A percentile compares a stretch with the other conserved stretches of the same genome.
These are phyloP conservation scores for Populus hybrid DNA, from an alignment of 441 rosid genomes.

Conservation along the genomic window DNA sequence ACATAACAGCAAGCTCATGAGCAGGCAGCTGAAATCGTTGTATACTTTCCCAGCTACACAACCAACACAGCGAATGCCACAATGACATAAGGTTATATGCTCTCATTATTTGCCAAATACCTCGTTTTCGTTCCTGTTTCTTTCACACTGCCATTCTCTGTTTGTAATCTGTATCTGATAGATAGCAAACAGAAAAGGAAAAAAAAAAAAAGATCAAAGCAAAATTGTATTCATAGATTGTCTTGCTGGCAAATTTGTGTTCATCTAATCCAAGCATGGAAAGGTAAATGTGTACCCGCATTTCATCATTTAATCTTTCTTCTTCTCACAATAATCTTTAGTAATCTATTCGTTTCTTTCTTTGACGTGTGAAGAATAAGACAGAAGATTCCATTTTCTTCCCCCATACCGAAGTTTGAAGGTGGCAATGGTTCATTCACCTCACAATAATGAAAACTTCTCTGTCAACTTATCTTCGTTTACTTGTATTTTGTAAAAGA, in stretches of 20 bases:
- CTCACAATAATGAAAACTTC: too few species aligned
- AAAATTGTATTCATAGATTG: neutral
- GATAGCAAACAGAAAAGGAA: neutral
- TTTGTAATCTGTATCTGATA: neutral
- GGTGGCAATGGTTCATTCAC: too few species aligned
- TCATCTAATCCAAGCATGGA: too few species aligned
- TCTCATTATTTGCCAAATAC: constrained; percentile 11
- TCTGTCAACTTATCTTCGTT: too few species aligned
- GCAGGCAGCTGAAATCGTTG: constrained; percentile 79
- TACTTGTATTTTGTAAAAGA: too few species aligned
- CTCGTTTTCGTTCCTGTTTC: constrained; percentile 28
- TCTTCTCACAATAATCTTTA: too few species aligned
- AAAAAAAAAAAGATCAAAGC: neutral
- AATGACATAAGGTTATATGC: constrained; percentile 24
- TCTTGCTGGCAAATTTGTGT: neutral
- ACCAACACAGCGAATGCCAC: constrained; percentile 20
- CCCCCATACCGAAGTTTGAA: too few species aligned
- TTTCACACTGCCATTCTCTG: neutral
- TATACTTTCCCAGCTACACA: constrained; percentile 47
- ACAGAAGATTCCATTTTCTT: too few species aligned
- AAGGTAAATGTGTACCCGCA: too few species aligned
- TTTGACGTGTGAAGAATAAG: too few species aligned
- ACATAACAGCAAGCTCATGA: constrained; percentile 67
- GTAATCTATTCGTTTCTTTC: too few species aligned
- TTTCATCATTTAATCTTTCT: too few species aligned